phyloP scores from a whole-genome alignment of 139 green algal species.

The Mychonastes homosphaera region DNA sequence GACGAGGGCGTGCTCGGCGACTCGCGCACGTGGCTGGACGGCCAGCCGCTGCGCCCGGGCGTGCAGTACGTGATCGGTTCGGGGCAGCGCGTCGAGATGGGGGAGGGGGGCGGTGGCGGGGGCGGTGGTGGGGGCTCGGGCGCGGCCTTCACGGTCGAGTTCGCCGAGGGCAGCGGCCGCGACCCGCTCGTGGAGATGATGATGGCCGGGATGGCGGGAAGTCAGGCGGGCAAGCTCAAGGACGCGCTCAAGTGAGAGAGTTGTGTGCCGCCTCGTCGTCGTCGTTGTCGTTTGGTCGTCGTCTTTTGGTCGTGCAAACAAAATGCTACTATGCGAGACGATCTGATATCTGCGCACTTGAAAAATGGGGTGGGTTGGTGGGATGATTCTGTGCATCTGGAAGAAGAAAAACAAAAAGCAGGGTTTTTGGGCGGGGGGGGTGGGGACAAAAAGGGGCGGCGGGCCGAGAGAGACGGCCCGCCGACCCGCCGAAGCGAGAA shows the following conservation, averaged over 20 bases:
- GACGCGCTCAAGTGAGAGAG: not conserved
- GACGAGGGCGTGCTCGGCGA: slow-evolving; percentile 16
- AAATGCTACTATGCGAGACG: too few species aligned
- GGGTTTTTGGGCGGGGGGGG: too few species aligned
- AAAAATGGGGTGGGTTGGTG: too few species aligned
- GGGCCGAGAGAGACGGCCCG: too few species aligned
- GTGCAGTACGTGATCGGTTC: slow-evolving; percentile 19
- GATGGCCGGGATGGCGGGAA: slow-evolving; percentile 19
- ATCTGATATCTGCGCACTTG: too few species aligned
- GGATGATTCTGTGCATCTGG: too few species aligned
- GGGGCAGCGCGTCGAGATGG: slow-evolving; percentile 12
- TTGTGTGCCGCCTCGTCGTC: too few species aligned
- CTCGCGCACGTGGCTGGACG: slow-evolving; percentile 20
- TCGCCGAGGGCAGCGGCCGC: slow-evolving; percentile 13
- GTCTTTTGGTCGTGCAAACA: too few species aligned
- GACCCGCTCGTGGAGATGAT: slow-evolving; percentile 22
- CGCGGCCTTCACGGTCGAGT: slow-evolving; percentile 3
- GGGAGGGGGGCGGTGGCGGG: not conserved
- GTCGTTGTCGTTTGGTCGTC: too few species aligned
- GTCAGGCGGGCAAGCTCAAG: not conserved
- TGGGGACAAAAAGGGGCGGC: too few species aligned
- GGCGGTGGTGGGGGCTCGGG: not conserved
- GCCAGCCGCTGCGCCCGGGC: slow-evolving; percentile 3
- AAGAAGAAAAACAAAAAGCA: too few species aligned
- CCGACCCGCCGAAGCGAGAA: too few species aligned